Evolutionary conservation across 495 filamentous ascomycete genomes (phyloP).

Genomic region (Lentithecium fluviatile): DNA sequence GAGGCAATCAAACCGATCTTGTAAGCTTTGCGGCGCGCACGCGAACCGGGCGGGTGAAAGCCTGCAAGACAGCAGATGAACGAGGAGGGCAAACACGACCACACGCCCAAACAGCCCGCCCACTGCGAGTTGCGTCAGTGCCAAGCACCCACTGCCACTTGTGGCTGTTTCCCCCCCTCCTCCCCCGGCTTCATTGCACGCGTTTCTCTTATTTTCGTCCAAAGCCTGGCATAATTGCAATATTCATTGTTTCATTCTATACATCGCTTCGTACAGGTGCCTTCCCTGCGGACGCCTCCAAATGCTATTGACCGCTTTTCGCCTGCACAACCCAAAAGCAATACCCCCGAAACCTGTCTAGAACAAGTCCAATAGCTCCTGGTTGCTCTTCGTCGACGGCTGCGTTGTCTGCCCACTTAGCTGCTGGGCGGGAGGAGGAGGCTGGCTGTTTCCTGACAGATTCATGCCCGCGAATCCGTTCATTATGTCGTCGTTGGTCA

Average conservation of each 20-base stretch:
- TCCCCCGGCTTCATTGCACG: too few relatives aligned
- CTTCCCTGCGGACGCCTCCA: background rate
- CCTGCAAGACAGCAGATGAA: slow-evolving; percentile 7
- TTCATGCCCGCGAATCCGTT: slow-evolving; percentile 81
- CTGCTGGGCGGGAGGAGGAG: slow-evolving; percentile 56
- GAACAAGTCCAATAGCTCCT: slow-evolving; percentile 89
- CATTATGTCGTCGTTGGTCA: slow-evolving; percentile 57
- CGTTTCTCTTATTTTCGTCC: too few relatives aligned
- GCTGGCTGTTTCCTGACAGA: slow-evolving; percentile 53
- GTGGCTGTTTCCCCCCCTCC: too few relatives aligned
- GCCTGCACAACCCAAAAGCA: background rate
- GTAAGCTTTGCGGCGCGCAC: slow-evolving; percentile 10
- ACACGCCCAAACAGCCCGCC: background rate
- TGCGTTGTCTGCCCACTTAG: slow-evolving; percentile 39
- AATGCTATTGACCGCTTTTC: slow-evolving; percentile 9
- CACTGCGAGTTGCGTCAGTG: background rate
- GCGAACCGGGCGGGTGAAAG: background rate
- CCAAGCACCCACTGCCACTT: background rate
- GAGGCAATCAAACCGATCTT: background rate
- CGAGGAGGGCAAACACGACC: background rate
- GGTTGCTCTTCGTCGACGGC: slow-evolving; percentile 56
- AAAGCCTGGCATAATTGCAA: too few relatives aligned
- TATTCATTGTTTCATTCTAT: slow-evolving; percentile 4
- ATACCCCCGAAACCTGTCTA: slow-evolving; percentile 42
- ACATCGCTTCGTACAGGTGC: slow-evolving; percentile 10